Percentiles rank a stretch among this genome's conserved stretches.
Evolutionary conservation across 1,284 basidiomycete species (phyloP).

Genomic region (Cyathus olla): DNA sequence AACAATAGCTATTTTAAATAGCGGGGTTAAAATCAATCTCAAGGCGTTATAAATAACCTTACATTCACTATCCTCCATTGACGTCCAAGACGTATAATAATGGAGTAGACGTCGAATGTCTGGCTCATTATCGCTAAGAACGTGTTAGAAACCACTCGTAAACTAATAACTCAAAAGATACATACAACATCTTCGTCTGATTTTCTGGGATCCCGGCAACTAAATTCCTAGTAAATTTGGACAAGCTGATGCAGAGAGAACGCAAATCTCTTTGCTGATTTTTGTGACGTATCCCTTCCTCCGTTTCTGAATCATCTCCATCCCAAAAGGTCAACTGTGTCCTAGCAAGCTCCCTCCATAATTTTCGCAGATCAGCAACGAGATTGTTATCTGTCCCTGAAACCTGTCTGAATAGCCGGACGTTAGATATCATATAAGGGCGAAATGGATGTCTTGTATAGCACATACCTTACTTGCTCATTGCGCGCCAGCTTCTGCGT

Average conservation of each 20-base stretch:
- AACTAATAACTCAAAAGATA: conserved; percentile 16
- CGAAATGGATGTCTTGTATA: neutral
- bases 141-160: conserved; percentile 8
- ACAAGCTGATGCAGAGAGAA: conserved; percentile 59
- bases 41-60: conserved; percentile 20
- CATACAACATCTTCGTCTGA: conserved; percentile 76
- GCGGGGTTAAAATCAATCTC: conserved; percentile 4
- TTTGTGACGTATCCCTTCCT: conserved; percentile 32
- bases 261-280: conserved; percentile 43
- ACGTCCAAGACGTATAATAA: conserved; percentile 77
- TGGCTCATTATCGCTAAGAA: conserved; percentile 70
- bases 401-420: conserved; percentile 42
- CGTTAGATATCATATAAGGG: neutral
- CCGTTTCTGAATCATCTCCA: conserved; percentile 54
- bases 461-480: conserved; percentile 57
- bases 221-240: conserved; percentile 82
- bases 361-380: conserved; percentile 63
- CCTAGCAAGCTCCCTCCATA: conserved; percentile 63
- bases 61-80: conserved; percentile 67
- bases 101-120: conserved; percentile 69
- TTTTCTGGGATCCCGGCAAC: conserved; percentile 75
- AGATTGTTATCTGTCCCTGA: conserved; percentile 61
- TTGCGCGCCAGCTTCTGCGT: conserved; percentile 58
- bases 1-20: conserved; percentile 56
- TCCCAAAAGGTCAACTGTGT: conserved; percentile 59